A percentile compares a stretch with the other conserved stretches of the same genome.
phyloP scores from a whole-genome alignment of 2,329 filamentous ascomycete species.

The Colletotrichum sp. region DNA sequence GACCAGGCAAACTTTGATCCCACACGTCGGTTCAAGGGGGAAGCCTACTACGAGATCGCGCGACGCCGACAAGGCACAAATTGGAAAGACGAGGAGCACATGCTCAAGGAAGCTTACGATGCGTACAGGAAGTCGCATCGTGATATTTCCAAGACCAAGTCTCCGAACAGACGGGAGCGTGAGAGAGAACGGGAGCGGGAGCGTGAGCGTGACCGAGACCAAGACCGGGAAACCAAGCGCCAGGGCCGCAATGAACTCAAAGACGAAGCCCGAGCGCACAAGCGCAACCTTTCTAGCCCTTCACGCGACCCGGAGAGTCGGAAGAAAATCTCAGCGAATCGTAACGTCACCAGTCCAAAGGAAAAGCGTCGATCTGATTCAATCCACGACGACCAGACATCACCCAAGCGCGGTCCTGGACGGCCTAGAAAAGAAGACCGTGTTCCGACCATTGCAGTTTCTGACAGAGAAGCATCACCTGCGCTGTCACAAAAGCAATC shows the following conservation, averaged over 20 bases:
- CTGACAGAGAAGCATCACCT: constrained; percentile 61
- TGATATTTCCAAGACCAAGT: constrained; percentile 53
- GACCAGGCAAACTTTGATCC: constrained; percentile 83
- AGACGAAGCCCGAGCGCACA: constrained; percentile 48
- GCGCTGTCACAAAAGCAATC: constrained; percentile 49
- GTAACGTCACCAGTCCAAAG: constrained; percentile 47
- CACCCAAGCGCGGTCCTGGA: constrained; percentile 56
- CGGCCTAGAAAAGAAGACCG: constrained; percentile 62
- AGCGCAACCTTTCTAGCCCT: constrained; percentile 55
- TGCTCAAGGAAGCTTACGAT: constrained; percentile 79
- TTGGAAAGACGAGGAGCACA: constrained; percentile 86
- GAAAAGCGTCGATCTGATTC: constrained; percentile 55
- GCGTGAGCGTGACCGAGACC: constrained; percentile 43
- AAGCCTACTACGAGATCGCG: constrained; percentile 88
- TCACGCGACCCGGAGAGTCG: constrained; percentile 47
- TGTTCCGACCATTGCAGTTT: constrained; percentile 49
- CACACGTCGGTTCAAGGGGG: constrained; percentile 75
- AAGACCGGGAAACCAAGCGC: constrained; percentile 48
- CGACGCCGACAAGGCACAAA: constrained; percentile 82
- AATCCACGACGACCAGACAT: constrained; percentile 50
- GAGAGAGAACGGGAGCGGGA: constrained; percentile 27
- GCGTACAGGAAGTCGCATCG: constrained; percentile 62
- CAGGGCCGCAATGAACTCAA: constrained; percentile 47
- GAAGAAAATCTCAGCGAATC: constrained; percentile 45
- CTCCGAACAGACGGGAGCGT: constrained; percentile 49